Percentiles rank a stretch among this genome's conserved stretches.
Evolutionary conservation across 345 rosid genomes (phyloP).

Genomic region (Bretschneidera sinensis): DNA sequence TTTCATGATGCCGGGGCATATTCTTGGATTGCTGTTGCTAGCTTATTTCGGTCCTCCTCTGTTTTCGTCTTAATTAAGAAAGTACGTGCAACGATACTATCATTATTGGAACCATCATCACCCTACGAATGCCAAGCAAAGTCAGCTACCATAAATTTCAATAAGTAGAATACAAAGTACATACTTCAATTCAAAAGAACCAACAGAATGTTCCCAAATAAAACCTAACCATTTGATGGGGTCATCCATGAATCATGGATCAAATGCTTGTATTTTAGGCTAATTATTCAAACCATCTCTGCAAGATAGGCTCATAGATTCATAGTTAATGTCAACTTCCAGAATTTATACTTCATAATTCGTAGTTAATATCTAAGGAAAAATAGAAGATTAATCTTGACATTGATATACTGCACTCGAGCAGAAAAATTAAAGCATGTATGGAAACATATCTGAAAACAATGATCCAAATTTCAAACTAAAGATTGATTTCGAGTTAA

Average conservation of each 20-base stretch:
- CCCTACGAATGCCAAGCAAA: conserved; percentile 35
- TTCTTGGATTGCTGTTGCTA: conserved; percentile 74
- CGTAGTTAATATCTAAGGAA: not conserved
- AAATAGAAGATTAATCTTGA: not conserved
- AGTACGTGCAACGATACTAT: conserved; percentile 56
- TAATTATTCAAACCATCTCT: too few relatives aligned
- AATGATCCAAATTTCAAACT: not conserved
- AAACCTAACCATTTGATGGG: not conserved
- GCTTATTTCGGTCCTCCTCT: conserved; percentile 67
- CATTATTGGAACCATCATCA: conserved; percentile 38
- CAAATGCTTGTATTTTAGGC: not conserved
- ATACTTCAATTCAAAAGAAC: not conserved
- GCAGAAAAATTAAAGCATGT: not conserved
- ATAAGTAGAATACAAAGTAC: not conserved
- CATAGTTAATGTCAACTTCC: too few relatives aligned
- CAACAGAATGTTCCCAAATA: not conserved
- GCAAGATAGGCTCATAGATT: too few relatives aligned
- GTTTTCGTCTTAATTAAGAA: conserved; percentile 74
- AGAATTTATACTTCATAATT: too few relatives aligned
- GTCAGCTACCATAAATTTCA: conserved; percentile 5
- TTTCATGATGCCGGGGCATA: conserved; percentile 64
- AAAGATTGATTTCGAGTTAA: too few relatives aligned
- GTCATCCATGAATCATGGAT: not conserved
- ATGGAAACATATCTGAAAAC: not conserved
- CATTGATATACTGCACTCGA: not conserved